Evolutionary conservation across 805 yeast species (phyloP), one percentile per base, ranked within the genome.

Genomic region (Ascoidea rubescens): DNA sequence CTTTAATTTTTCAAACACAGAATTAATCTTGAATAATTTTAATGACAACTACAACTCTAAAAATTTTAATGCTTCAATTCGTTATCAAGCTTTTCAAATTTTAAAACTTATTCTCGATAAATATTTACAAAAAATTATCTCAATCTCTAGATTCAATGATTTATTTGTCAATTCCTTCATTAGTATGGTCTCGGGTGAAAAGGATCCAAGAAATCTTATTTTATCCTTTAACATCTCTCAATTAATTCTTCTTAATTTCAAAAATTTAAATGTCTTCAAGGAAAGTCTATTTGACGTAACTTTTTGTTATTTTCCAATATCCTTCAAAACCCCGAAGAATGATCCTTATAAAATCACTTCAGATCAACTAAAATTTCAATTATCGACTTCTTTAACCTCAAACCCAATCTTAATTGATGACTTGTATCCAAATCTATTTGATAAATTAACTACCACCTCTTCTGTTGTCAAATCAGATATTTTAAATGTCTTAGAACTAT

Each of bases 221-320:
- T 55, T 76, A 1, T 84, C 95, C 1, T 87, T 91, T 59, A 63
- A 70, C 4, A 60, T 88, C 47, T 79, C 82, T 57, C 57, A 64
- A 10, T 46, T 51, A 5, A 75, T 90, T 12, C 71, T 80, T 17
- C 54, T 61, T 21, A 59, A 58, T 3, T 68, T 79, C 31, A 56
- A 63, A 14, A 67, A 70, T 2, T 70, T 78, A 50, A 57, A 65
- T 46, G 63, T 65, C n/a, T 68, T 64, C 60, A 61, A 75, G 37
- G 83, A 84, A 57, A 87, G 86, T 7, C 64, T 93, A 54, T 95
- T 90, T 63, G 99, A 93, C 63, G 79, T 85, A 43, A 72, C 87
- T 46, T 95, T 91, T 63, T 93, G 99, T 66, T 93, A 93, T 68
- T 93, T 91, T 69, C 99, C 99, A 10, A 90, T 93, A 47, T 85